Evolutionary conservation across 2,329 filamentous ascomycete species (phyloP).

Genomic region (Pyricularia grisea): DNA sequence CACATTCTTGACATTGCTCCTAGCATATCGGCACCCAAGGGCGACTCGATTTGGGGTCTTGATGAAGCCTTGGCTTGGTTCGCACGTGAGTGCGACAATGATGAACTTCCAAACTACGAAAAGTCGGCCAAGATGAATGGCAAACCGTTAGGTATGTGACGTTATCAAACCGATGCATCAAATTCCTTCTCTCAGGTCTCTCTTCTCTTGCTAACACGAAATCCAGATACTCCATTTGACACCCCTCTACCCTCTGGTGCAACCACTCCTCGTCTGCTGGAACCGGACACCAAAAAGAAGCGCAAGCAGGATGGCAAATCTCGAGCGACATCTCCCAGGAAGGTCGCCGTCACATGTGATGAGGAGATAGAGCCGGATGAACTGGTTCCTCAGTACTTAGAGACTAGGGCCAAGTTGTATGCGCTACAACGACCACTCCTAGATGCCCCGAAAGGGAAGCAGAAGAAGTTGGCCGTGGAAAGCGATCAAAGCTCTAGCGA

Average conservation of each 20-base stretch:
- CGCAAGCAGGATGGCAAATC: constrained; percentile 22
- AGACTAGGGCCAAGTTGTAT: constrained; percentile 61
- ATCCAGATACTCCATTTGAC: constrained; percentile 37
- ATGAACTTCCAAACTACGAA: constrained; percentile 66
- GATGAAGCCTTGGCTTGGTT: constrained; percentile 88
- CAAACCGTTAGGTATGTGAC: constrained; percentile 17
- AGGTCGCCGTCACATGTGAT: constrained; percentile 42
- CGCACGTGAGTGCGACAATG: constrained; percentile 60
- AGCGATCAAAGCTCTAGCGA: constrained; percentile 11
- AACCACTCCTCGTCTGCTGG: constrained; percentile 35
- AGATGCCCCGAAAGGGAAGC: constrained; percentile 29
- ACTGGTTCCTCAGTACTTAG: constrained; percentile 66
- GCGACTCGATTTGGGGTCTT: constrained; percentile 69
- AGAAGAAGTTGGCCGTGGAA: constrained; percentile 11
- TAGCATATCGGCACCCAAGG: constrained; percentile 44
- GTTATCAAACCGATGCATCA: not conserved
- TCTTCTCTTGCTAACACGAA: not conserved
- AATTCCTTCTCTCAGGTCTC: not conserved
- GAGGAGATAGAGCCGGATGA: constrained; percentile 68
- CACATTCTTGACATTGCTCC: constrained; percentile 59
- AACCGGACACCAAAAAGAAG: constrained; percentile 22
- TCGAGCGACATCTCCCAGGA: constrained; percentile 26
- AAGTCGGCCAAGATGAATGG: constrained; percentile 26
- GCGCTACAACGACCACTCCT: constrained; percentile 46
- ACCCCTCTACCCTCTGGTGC: constrained; percentile 39